Evolutionary conservation across 148 eudicot species (phyloP).

Genomic region (Rhododendron henanense): DNA sequence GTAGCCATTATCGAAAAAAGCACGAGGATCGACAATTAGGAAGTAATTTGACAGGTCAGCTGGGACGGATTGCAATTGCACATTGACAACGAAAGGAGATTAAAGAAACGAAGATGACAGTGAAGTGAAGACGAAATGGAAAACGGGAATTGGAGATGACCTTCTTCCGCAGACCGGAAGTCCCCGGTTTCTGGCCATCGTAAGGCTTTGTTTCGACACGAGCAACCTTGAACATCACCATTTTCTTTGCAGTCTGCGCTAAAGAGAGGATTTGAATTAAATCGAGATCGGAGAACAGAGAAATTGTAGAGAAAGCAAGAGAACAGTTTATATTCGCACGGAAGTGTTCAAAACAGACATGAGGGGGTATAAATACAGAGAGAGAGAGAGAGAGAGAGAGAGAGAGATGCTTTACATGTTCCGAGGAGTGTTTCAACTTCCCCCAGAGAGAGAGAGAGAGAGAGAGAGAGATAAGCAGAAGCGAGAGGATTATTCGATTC

Average conservation of each 20-base stretch:
- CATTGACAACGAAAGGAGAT: background rate
- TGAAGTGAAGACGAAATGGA: background rate
- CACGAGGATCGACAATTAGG: background rate
- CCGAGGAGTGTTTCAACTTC: background rate
- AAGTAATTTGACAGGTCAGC: background rate
- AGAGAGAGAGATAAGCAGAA: background rate
- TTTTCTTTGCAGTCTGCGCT: slow-evolving; percentile 6
- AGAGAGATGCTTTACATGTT: background rate
- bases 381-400: background rate
- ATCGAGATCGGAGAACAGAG: background rate
- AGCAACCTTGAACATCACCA: slow-evolving; percentile 69
- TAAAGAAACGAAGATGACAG: background rate
- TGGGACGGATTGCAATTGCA: background rate
- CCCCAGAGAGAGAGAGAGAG: background rate
- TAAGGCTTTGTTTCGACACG: slow-evolving; percentile 59
- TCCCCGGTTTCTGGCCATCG: slow-evolving; percentile 92
- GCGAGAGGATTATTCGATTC: background rate
- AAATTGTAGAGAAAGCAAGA: background rate
- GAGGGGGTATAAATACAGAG: background rate
- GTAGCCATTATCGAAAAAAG: background rate
- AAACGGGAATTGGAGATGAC: slow-evolving; percentile 14
- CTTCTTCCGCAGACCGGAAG: slow-evolving; percentile 85
- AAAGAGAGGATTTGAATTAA: background rate
- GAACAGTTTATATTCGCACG: background rate
- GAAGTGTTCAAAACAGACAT: background rate